Percentiles rank a stretch among this genome's conserved stretches.
phyloP scores from a whole-genome alignment of 2,329 filamentous ascomycete species.

The Raffaelea ambrosiae region DNA sequence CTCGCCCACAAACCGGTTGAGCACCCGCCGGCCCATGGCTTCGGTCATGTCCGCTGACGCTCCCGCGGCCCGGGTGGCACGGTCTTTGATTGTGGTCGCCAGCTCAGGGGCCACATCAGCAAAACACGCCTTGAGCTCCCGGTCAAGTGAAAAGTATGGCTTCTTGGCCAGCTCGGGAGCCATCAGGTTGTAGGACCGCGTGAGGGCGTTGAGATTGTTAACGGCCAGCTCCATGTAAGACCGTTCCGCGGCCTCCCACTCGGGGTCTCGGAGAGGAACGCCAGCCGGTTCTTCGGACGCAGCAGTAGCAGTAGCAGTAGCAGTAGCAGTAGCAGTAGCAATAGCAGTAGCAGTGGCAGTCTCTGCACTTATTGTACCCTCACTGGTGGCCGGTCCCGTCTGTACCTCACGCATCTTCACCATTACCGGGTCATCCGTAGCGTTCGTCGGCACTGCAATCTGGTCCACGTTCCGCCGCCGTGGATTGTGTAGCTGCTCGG shows the following conservation, averaged over 20 bases:
- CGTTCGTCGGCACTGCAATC: slow-evolving; percentile 35
- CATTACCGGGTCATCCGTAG: slow-evolving; percentile 41
- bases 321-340: no score
- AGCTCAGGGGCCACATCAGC: slow-evolving; percentile 76
- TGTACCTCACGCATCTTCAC: slow-evolving; percentile 31
- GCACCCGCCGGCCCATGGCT: slow-evolving; percentile 39
- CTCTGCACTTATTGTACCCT: no score
- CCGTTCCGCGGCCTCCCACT: slow-evolving; percentile 65
- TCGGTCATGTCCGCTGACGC: slow-evolving; percentile 30
- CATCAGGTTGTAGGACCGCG: slow-evolving; percentile 89
- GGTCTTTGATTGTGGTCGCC: slow-evolving; percentile 61
- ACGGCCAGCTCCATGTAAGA: slow-evolving; percentile 72
- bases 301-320: no score
- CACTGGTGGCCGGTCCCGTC: slow-evolving; percentile 1
- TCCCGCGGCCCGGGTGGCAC: slow-evolving; percentile 43
- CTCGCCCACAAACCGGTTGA: slow-evolving; percentile 51
- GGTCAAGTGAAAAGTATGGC: slow-evolving; percentile 76
- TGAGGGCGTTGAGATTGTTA: slow-evolving; percentile 67
- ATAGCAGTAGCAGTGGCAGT: no score
- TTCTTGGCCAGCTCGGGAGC: slow-evolving; percentile 88
- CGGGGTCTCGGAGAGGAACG: slow-evolving; percentile 65
- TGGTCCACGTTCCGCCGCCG: slow-evolving; percentile 35
- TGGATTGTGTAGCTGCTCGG: slow-evolving; percentile 62
- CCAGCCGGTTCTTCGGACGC: not conserved
- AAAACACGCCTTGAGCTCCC: slow-evolving; percentile 74